These are phyloP conservation scores for Madurella mycetomatis DNA, from an alignment of 2,329 filamentous ascomycete genomes.

Conservation along the genomic window DNA sequence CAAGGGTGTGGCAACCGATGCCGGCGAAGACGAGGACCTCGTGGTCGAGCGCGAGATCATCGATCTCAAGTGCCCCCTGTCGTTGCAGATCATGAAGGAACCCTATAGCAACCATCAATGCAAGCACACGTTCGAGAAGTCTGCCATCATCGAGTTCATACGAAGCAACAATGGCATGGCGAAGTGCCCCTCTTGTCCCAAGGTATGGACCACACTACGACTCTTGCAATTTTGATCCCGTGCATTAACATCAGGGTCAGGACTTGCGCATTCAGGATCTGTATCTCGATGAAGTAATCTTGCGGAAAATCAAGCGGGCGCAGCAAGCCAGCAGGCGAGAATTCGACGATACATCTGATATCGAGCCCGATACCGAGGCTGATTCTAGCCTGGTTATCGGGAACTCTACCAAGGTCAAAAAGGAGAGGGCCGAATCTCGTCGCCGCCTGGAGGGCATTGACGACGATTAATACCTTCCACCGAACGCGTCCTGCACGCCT, in stretches of 20 bases:
- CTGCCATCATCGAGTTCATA: conserved; percentile 55
- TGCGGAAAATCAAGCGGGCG: conserved; percentile 55
- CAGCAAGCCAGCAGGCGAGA: conserved; percentile 40
- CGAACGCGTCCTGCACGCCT: not conserved
- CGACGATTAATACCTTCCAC: conserved; percentile 7
- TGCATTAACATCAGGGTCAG: conserved; percentile 30
- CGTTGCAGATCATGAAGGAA: conserved; percentile 58
- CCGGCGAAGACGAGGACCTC: conserved; percentile 60
- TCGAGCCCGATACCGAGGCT: conserved; percentile 34
- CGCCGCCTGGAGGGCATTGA: conserved; percentile 16
- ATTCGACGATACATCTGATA: conserved; percentile 41
- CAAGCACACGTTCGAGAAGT: conserved; percentile 68
- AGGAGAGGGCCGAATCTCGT: conserved; percentile 20
- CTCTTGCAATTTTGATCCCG: not conserved
- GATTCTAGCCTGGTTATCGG: conserved; percentile 24
- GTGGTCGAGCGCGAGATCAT: conserved; percentile 59
- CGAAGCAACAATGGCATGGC: conserved; percentile 31
- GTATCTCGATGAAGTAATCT: conserved; percentile 50
- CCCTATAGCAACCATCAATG: conserved; percentile 65
- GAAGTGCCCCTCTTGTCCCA: conserved; percentile 63
- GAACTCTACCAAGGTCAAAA: conserved; percentile 24
- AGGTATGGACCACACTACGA: conserved; percentile 39
- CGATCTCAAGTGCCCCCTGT: conserved; percentile 66
- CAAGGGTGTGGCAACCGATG: conserved; percentile 26
- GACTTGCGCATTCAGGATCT: conserved; percentile 50